These are phyloP conservation scores for Scytalidium lignicola DNA, from an alignment of 2,329 filamentous ascomycete genomes.

Conservation along the genomic window DNA sequence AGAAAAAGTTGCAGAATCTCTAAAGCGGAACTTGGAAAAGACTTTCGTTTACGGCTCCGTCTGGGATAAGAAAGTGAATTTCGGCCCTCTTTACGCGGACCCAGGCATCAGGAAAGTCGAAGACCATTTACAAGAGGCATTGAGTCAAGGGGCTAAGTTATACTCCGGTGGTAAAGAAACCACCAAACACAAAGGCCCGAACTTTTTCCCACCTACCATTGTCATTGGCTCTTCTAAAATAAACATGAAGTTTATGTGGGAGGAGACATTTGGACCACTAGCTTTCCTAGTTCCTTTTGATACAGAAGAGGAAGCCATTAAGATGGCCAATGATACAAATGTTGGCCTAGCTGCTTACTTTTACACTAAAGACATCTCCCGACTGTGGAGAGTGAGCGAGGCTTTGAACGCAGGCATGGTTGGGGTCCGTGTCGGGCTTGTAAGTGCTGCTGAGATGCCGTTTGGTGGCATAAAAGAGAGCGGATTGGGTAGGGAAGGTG, in stretches of 20 bases:
- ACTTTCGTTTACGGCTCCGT: neutral
- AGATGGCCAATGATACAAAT: slow-evolving; percentile 43
- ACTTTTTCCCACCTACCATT: slow-evolving; percentile 2
- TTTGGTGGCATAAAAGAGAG: slow-evolving; percentile 50
- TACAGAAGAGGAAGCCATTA: slow-evolving; percentile 43
- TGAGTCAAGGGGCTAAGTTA: slow-evolving; percentile 31
- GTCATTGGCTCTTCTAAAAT: neutral
- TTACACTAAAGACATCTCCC: slow-evolving; percentile 43
- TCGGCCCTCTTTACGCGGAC: neutral
- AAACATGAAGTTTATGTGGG: slow-evolving; percentile 19
- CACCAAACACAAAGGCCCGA: neutral
- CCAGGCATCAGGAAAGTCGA: slow-evolving; percentile 42
- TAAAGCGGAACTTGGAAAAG: neutral
- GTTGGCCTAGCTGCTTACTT: slow-evolving; percentile 46
- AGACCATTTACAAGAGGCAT: slow-evolving; percentile 53
- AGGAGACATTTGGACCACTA: slow-evolving; percentile 50
- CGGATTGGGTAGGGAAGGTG: slow-evolving; percentile 46
- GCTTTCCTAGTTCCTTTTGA: slow-evolving; percentile 45
- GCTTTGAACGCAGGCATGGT: slow-evolving; percentile 44
- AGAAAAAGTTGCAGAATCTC: neutral
- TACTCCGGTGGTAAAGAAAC: neutral
- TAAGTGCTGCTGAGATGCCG: slow-evolving; percentile 30
- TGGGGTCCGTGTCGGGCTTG: slow-evolving; percentile 27
- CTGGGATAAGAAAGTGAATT: neutral
- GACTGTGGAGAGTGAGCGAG: slow-evolving; percentile 28